Conservation (phyloP, 768 basidiomycete genomes). For the Baorangia bicolor region DNA sequence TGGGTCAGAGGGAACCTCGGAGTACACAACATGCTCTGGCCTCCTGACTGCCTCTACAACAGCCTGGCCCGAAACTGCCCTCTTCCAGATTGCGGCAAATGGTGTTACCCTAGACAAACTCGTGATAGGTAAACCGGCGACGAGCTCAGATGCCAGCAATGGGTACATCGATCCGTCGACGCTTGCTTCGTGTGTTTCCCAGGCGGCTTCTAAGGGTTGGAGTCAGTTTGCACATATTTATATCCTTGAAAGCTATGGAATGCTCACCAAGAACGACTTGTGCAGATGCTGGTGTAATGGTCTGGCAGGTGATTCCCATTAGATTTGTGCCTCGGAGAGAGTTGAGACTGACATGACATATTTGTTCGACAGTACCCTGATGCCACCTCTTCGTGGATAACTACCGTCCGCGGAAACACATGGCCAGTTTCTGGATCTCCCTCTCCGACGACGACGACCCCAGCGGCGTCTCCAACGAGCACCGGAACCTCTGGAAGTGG, state of each 20-base stretch:
- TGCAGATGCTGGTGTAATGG: slow-evolving; percentile 38
- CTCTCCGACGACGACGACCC: slow-evolving; percentile 12
- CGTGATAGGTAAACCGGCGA: slow-evolving; percentile 73
- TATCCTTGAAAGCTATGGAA: not conserved
- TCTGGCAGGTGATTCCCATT: slow-evolving; percentile 36
- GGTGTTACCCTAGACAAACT: slow-evolving; percentile 63
- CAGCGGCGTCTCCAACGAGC: slow-evolving; percentile 19
- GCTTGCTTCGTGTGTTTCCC: slow-evolving; percentile 58
- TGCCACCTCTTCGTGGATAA: slow-evolving; percentile 39
- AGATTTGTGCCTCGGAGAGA: not conserved
- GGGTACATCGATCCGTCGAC: slow-evolving; percentile 55
- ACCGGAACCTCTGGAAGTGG: slow-evolving; percentile 10
- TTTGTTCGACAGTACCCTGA: slow-evolving; percentile 36
- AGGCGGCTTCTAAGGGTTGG: slow-evolving; percentile 65
- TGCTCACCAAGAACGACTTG: not conserved
- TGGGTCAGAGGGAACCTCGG: slow-evolving; percentile 34
- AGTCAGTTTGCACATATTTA: slow-evolving; percentile 41
- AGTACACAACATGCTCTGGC: slow-evolving; percentile 39
- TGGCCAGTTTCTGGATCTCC: slow-evolving; percentile 33
- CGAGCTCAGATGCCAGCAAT: slow-evolving; percentile 49
- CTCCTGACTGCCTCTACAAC: slow-evolving; percentile 41
- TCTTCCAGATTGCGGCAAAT: slow-evolving; percentile 50
- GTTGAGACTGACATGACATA: not conserved
- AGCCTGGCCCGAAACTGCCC: slow-evolving; percentile 41
- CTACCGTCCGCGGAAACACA: slow-evolving; percentile 34